Conservation (phyloP, 1,284 basidiomycete species). For the Tetrapyrgos nigripes region DNA sequence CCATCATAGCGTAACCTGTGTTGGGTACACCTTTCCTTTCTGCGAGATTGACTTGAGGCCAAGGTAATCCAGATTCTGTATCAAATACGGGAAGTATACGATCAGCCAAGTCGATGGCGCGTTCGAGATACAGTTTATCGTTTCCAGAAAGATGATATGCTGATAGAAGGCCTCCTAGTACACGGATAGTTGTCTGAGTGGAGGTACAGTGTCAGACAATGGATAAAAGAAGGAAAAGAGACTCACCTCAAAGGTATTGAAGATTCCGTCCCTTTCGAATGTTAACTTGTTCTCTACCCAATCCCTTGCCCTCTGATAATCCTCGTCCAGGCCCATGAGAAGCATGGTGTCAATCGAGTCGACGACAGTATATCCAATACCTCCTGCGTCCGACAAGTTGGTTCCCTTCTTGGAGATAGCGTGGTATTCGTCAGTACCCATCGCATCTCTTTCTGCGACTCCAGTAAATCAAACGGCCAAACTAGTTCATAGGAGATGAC, state of each 20-base stretch:
- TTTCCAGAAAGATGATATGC: slow-evolving; percentile 77
- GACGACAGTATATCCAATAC: slow-evolving; percentile 86
- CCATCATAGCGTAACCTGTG: slow-evolving; percentile 65
- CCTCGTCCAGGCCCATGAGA: slow-evolving; percentile 82
- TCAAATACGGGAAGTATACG: slow-evolving; percentile 88
- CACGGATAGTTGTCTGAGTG: slow-evolving; percentile 47
- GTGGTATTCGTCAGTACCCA: slow-evolving; percentile 90
- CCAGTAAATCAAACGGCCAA: not conserved
- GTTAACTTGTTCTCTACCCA: slow-evolving; percentile 80
- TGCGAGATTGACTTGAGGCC: slow-evolving; percentile 81
- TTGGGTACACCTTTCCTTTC: slow-evolving; percentile 71
- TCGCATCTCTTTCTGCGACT: slow-evolving; percentile 79
- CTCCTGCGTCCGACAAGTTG: slow-evolving; percentile 77
- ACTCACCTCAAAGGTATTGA: slow-evolving; percentile 92
- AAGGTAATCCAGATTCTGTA: slow-evolving; percentile 82
- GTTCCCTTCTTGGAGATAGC: slow-evolving; percentile 78
- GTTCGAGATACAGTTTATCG: slow-evolving; percentile 75
- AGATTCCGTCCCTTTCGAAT: slow-evolving; percentile 82
- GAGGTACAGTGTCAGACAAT: slow-evolving; percentile 10
- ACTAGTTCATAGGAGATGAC: slow-evolving; percentile 17
- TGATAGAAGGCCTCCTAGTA: slow-evolving; percentile 69
- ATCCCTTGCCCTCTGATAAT: slow-evolving; percentile 77
- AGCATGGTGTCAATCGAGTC: slow-evolving; percentile 90
- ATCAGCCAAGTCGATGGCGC: slow-evolving; percentile 83
- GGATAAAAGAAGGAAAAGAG: not conserved